Base-by-base conservation (phyloP, 1,284 basidiomycete species). In the Pascua sp. region DNA sequence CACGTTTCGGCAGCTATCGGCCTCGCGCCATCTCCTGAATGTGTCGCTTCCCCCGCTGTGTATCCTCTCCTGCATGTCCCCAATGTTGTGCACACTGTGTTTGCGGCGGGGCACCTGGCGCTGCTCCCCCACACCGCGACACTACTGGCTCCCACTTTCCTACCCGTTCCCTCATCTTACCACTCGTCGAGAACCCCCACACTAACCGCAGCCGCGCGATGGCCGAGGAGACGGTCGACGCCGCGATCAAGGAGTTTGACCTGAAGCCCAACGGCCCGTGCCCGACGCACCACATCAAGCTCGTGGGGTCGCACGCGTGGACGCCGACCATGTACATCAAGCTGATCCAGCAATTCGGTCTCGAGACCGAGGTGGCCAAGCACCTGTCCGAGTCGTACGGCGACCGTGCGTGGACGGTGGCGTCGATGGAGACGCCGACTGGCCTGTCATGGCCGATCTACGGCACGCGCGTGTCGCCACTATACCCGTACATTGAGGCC, bases 321-420 rank as follows among this genome's bases (percentile, higher is more conserved):
- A 88, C 84, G 72, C 83, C 88, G 69, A 94, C 92, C 70, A 95
- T 97, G 91, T 98, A 96, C 77, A 95, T 98, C 78, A 90, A 91
- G 63, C 81, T 98, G 57, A 89, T 95, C 67, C 95, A 98, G 79
- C 83, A 87, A 67, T 92, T 88, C 75, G 91, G 93, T 56, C 78
- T 96, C 37, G 89, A 93, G 67, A 89, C 90, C 2, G 92, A 95
- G 37, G 90, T 98, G 15, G 95, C 95, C 11, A 88, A 88, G 71
- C 92, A 98, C 72, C 82, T 98, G 4, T 86, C 93, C n/a, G 86
- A 90, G 57, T 70, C 70, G 43, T 98, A 98, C 72, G 95, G 95
- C 50, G 94, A 97, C 78, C 87, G 93, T 53, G 94, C 95, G 0
- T 98, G 93, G 93, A 89, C 89, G 5, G 91, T 98, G 0, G 91